A percentile compares a stretch with the other conserved stretches of the same genome.
Evolutionary conservation across 2,329 filamentous ascomycete genomes (phyloP).

Genomic region (Hypoxylon sp.): DNA sequence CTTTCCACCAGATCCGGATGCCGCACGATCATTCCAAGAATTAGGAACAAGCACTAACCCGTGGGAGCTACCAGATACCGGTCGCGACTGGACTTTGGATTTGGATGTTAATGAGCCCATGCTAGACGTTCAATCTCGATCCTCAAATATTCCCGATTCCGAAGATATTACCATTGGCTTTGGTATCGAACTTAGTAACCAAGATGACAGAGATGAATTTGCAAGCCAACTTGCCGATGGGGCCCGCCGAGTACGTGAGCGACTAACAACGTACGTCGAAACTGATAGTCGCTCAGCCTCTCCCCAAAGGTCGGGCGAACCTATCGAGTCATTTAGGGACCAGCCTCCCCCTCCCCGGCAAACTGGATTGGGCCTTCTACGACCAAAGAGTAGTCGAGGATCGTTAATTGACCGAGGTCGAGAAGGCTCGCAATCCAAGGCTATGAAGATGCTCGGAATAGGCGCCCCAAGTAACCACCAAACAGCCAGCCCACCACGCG

Average conservation of each 20-base stretch:
- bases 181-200: background rate
- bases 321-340: conserved; percentile 51
- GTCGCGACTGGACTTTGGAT: conserved; percentile 49
- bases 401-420: conserved; percentile 68
- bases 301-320: conserved; percentile 56
- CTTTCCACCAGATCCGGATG: conserved; percentile 56
- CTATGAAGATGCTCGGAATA: conserved; percentile 74
- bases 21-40: conserved; percentile 52
- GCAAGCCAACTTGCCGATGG: conserved; percentile 79
- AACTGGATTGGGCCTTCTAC: conserved; percentile 75
- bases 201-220: conserved; percentile 72
- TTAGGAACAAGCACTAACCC: conserved; percentile 59
- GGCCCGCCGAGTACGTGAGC: conserved; percentile 79
- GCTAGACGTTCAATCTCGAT: conserved; percentile 43
- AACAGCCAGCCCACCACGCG: conserved; percentile 35
- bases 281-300: conserved; percentile 68
- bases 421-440: conserved; percentile 65
- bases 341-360: conserved; percentile 57
- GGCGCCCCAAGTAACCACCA: conserved; percentile 58
- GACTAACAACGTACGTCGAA: conserved; percentile 77
- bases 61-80: conserved; percentile 60
- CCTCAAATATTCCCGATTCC: conserved; percentile 31
- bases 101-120: conserved; percentile 52
- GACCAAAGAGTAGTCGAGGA: conserved; percentile 76
- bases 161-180: conserved; percentile 13